Percentiles rank a stretch among this genome's conserved stretches.
Conservation (phyloP, 148 eudicot genomes). For the Drosera capensis region DNA sequence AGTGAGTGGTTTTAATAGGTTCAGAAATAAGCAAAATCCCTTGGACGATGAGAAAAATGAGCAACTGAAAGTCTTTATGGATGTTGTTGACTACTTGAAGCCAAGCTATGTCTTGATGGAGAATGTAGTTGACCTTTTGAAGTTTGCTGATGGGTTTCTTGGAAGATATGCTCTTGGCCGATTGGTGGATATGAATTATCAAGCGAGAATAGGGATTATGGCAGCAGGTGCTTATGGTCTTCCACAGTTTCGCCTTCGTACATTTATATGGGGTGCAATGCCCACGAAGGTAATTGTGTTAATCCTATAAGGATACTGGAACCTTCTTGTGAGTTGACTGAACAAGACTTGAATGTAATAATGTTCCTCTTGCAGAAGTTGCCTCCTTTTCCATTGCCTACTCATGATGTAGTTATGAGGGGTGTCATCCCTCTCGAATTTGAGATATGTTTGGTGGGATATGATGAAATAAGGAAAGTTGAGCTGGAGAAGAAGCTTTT, state of each 20-base stretch:
- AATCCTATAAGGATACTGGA: background rate
- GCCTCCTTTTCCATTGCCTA: slow-evolving; percentile 73
- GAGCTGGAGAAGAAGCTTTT: slow-evolving; percentile 33
- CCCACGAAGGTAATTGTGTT: slow-evolving; percentile 33
- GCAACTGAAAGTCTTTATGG: slow-evolving; percentile 57
- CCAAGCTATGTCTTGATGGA: slow-evolving; percentile 65
- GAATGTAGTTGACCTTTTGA: slow-evolving; percentile 61
- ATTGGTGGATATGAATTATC: slow-evolving; percentile 55
- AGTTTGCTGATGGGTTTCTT: slow-evolving; percentile 40
- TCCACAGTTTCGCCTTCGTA: slow-evolving; percentile 72
- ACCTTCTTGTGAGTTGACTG: no score
- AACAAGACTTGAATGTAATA: background rate
- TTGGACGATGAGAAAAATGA: slow-evolving; percentile 36
- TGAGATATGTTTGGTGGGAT: slow-evolving; percentile 55
- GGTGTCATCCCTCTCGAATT: slow-evolving; percentile 51
- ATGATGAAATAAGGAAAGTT: slow-evolving; percentile 19
- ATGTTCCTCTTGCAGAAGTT: slow-evolving; percentile 28
- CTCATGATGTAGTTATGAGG: slow-evolving; percentile 47
- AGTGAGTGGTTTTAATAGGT: slow-evolving; percentile 70
- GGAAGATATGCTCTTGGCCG: slow-evolving; percentile 66
- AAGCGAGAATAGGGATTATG: slow-evolving; percentile 66
- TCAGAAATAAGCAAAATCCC: slow-evolving; percentile 35
- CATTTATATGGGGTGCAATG: slow-evolving; percentile 63
- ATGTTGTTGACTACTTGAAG: slow-evolving; percentile 40
- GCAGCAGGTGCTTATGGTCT: slow-evolving; percentile 78